phyloP scores from a whole-genome alignment of 352 stramenopile species.

The Phytophthora capsici region DNA sequence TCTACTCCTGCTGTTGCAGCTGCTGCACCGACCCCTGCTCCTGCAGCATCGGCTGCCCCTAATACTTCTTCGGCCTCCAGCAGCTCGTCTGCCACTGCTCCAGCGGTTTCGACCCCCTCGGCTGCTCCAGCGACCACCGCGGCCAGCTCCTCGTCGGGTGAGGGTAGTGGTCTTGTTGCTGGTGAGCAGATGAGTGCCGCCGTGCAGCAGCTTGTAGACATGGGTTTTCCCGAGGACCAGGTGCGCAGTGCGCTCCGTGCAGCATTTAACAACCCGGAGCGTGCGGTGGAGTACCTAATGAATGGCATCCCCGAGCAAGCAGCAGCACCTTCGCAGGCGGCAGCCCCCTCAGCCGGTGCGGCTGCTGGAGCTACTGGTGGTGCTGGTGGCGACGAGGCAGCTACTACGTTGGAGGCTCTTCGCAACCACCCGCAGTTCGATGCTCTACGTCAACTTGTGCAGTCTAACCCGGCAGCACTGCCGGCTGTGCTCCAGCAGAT shows the following conservation, averaged over 20 bases:
- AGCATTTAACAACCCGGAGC: constrained; percentile 89
- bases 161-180: constrained; percentile 23
- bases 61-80: constrained; percentile 81
- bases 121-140: constrained; percentile 50
- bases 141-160: constrained; percentile 21
- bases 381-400: constrained; percentile 27
- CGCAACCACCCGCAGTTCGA: constrained; percentile 89
- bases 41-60: constrained; percentile 39
- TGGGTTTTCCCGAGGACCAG: constrained; percentile 90
- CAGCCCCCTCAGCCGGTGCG: constrained; percentile 17
- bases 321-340: constrained; percentile 33
- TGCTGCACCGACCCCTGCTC: constrained; percentile 2
- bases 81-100: constrained; percentile 60
- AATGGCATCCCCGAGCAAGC: constrained; percentile 80
- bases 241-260: constrained; percentile 76
- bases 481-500: constrained; percentile 88
- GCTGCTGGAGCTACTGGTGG: constrained; percentile 5
- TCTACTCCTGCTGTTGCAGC: constrained; percentile 35
- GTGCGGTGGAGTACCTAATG: constrained; percentile 91
- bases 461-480: constrained; percentile 83
- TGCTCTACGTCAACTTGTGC: constrained; percentile 79
- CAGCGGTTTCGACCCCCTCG: constrained; percentile 75
- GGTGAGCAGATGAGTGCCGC: constrained; percentile 58
- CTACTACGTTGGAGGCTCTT: constrained; percentile 75
- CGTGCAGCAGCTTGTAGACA: constrained; percentile 83